Conservation (phyloP, 805 yeast species). For the Wickerhamomyces mucosus region DNA sequence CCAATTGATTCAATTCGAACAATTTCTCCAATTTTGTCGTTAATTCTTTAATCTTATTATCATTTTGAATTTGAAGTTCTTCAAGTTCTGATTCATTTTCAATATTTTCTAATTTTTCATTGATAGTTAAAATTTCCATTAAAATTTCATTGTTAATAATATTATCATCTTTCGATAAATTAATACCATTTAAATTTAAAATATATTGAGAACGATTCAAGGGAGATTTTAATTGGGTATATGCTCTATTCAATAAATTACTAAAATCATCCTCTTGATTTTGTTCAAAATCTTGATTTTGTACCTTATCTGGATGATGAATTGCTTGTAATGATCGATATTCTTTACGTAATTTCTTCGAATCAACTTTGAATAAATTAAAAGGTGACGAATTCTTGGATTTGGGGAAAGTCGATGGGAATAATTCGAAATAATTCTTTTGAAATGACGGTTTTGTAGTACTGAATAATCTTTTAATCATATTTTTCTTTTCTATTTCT, state of each 20-base stretch:
- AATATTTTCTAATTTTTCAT: slow-evolving; percentile 72
- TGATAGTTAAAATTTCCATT: slow-evolving; percentile 73
- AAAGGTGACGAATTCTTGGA: slow-evolving; percentile 55
- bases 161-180: slow-evolving; percentile 53
- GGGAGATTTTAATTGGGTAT: slow-evolving; percentile 61
- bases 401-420: slow-evolving; percentile 65
- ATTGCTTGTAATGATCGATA: slow-evolving; percentile 63
- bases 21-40: slow-evolving; percentile 37
- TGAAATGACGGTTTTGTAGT: slow-evolving; percentile 1
- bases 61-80: slow-evolving; percentile 44
- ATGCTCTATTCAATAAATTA: slow-evolving; percentile 67
- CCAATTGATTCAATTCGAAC: slow-evolving; percentile 38
- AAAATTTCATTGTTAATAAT: slow-evolving; percentile 47
- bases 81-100: slow-evolving; percentile 47
- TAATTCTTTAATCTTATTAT: slow-evolving; percentile 38
- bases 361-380: slow-evolving; percentile 41
- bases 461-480: slow-evolving; percentile 6
- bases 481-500: neutral
- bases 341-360: slow-evolving; percentile 55
- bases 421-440: slow-evolving; percentile 44
- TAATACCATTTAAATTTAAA: slow-evolving; percentile 35
- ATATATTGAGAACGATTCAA: slow-evolving; percentile 59
- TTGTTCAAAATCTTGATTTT: slow-evolving; percentile 18
- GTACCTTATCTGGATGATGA: slow-evolving; percentile 65
- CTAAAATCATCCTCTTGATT: slow-evolving; percentile 28